These are phyloP conservation scores for Teratosphaeria nubilosa DNA, from an alignment of 2,329 filamentous ascomycete genomes.

Conservation along the genomic window DNA sequence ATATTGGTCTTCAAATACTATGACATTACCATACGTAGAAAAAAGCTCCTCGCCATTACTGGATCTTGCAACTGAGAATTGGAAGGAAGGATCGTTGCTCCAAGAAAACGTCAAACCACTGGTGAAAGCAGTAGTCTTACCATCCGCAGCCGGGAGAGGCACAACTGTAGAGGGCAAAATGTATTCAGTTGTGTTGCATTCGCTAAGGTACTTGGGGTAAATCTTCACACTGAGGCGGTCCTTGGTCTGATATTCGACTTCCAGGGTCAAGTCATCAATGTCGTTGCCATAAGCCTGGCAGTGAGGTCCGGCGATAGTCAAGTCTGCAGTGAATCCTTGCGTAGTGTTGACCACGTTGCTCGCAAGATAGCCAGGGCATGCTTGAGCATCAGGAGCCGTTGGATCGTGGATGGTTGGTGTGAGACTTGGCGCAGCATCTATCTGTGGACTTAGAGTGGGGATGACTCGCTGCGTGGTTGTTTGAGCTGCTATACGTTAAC, in stretches of 20 bases:
- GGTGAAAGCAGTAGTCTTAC: slow-evolving; percentile 48
- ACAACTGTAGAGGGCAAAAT: slow-evolving; percentile 12
- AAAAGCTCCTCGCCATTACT: slow-evolving; percentile 59
- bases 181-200: slow-evolving; percentile 16
- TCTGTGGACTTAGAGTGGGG: slow-evolving; percentile 15
- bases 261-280: slow-evolving; percentile 14
- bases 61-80: slow-evolving; percentile 45
- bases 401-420: slow-evolving; percentile 18
- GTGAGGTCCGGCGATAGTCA: slow-evolving; percentile 15
- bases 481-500: slow-evolving; percentile 2
- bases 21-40: slow-evolving; percentile 51
- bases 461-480: slow-evolving; percentile 7
- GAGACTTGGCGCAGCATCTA: slow-evolving; percentile 16
- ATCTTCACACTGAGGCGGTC: slow-evolving; percentile 19
- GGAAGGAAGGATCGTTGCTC: slow-evolving; percentile 49
- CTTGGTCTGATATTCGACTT: slow-evolving; percentile 18
- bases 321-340: slow-evolving; percentile 17
- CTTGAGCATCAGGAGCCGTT: slow-evolving; percentile 16
- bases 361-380: slow-evolving; percentile 21
- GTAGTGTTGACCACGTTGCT: slow-evolving; percentile 11
- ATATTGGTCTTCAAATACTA: slow-evolving; percentile 70
- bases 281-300: slow-evolving; percentile 23
- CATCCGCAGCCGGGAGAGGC: slow-evolving; percentile 9
- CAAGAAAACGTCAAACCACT: slow-evolving; percentile 43
- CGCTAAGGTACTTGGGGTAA: slow-evolving; percentile 15